Evolutionary conservation across 805 yeast genomes (phyloP).

Genomic region (Starmerella sirachaensis): DNA sequence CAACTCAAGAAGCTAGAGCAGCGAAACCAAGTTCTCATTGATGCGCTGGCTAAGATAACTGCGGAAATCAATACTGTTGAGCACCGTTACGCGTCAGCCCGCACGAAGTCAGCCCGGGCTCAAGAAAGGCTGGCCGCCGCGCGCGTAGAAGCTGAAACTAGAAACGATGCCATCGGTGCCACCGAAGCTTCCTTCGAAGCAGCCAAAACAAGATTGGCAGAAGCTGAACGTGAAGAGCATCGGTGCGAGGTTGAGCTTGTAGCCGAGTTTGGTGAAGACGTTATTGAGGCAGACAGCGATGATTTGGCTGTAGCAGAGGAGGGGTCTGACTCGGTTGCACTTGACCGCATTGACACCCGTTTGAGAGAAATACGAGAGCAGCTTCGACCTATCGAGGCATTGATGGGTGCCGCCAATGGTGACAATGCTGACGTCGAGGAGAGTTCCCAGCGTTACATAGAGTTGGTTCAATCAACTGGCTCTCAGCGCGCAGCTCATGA

Average conservation of each 20-base stretch:
- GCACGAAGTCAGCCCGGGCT: conserved; percentile 12
- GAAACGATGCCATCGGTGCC: conserved; percentile 45
- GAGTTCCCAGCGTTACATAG: conserved; percentile 4
- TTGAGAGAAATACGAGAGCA: conserved; percentile 3
- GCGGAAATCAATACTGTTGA: conserved; percentile 17
- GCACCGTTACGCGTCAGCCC: conserved; percentile 21
- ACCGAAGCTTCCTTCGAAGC: conserved; percentile 13
- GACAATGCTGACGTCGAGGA: not conserved
- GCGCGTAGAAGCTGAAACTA: conserved; percentile 51
- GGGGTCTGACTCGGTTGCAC: not conserved
- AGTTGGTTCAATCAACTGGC: conserved; percentile 8
- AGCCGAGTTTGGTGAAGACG: conserved; percentile 6
- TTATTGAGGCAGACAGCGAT: not conserved
- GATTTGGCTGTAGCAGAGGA: not conserved
- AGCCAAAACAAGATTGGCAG: conserved; percentile 9
- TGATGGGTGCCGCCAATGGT: conserved; percentile 4
- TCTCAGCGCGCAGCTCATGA: conserved; percentile 7
- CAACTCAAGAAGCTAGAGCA: conserved; percentile 32
- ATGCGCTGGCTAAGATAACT: conserved; percentile 10
- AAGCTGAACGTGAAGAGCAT: conserved; percentile 14
- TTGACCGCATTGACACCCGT: conserved; percentile 9
- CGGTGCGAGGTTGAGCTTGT: conserved; percentile 7
- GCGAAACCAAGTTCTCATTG: conserved; percentile 14
- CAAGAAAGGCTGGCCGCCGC: conserved; percentile 58
- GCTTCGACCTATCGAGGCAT: too few relatives aligned